A percentile compares a stretch with the other conserved stretches of the same genome.
phyloP scores from a whole-genome alignment of 192 early-diverging fungal genomes.

The Gaertneriomyces sp. region DNA sequence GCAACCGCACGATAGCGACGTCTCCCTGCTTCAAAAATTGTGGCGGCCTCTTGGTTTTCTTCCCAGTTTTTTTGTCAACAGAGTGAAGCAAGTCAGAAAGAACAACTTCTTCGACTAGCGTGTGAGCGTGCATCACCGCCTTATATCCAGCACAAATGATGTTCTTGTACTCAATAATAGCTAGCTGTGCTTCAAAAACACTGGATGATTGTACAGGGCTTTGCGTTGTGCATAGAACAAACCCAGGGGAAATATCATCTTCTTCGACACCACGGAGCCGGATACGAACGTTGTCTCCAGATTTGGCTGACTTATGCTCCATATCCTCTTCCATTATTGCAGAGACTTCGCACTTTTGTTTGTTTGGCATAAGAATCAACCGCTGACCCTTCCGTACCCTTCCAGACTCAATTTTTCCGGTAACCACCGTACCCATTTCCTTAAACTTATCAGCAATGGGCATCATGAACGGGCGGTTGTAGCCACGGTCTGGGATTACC shows the following conservation, averaged over 20 bases:
- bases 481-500: conserved; percentile 80
- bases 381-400: conserved; percentile 44
- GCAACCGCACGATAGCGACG: conserved; percentile 80
- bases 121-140: conserved; percentile 92
- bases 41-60: conserved; percentile 82
- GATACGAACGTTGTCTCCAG: conserved; percentile 96
- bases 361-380: conserved; percentile 74
- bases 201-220: conserved; percentile 77
- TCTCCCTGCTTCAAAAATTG: conserved; percentile 93
- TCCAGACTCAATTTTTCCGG: conserved; percentile 70
- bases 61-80: conserved; percentile 91
- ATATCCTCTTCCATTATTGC: conserved; percentile 73
- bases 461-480: conserved; percentile 91
- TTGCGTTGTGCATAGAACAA: conserved; percentile 86
- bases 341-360: conserved; percentile 86
- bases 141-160: conserved; percentile 89
- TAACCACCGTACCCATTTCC: conserved; percentile 92
- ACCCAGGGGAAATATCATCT: conserved; percentile 91
- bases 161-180: conserved; percentile 91
- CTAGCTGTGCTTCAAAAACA: conserved; percentile 82
- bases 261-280: conserved; percentile 91
- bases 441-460: conserved; percentile 97
- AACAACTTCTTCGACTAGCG: conserved; percentile 79
- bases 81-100: conserved; percentile 78
- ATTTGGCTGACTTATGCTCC: conserved; percentile 56